A percentile compares a stretch with the other conserved stretches of the same genome.
These are phyloP conservation scores for Lachancea sp. DNA, from an alignment of 805 yeast species.

Conservation along the genomic window DNA sequence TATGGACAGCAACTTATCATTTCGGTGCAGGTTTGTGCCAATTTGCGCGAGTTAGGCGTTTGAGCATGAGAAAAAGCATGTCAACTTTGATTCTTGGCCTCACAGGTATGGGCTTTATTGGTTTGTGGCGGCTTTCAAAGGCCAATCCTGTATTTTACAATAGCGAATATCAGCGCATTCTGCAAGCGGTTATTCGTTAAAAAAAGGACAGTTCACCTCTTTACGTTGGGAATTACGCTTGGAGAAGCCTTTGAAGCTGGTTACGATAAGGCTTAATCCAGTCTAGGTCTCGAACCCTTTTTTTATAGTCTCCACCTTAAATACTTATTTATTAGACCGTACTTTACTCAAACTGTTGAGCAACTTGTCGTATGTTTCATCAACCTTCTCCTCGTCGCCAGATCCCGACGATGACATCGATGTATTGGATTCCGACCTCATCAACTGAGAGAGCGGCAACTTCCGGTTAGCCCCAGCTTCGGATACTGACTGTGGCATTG, in stretches of 20 bases:
- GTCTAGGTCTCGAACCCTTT: too few species aligned
- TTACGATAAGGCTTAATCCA: too few species aligned
- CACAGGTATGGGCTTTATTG: conserved; percentile 14
- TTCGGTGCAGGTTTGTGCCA: conserved; percentile 22
- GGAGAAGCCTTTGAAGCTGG: too few species aligned
- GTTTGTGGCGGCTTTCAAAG: conserved; percentile 15
- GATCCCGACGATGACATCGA: conserved; percentile 9
- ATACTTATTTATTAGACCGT: conserved; percentile 42
- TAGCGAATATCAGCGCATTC: conserved; percentile 1
- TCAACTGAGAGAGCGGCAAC: neutral
- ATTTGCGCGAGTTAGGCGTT: conserved; percentile 15
- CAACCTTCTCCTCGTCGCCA: conserved; percentile 41
- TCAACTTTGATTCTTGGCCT: conserved; percentile 14
- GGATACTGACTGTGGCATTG: conserved; percentile 3
- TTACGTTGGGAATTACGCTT: too few species aligned
- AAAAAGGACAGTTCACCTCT: neutral
- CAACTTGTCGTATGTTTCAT: conserved; percentile 66
- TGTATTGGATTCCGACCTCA: conserved; percentile 1
- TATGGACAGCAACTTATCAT: conserved; percentile 22
- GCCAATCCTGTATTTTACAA: conserved; percentile 1
- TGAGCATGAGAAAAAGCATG: conserved; percentile 16
- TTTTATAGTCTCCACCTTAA: neutral
- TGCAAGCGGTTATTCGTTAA: neutral
- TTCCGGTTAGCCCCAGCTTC: conserved; percentile 1
- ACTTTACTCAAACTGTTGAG: conserved; percentile 62